Evolutionary conservation across 352 stramenopile genomes (phyloP).

Genomic region (Phytophthora constricta): DNA sequence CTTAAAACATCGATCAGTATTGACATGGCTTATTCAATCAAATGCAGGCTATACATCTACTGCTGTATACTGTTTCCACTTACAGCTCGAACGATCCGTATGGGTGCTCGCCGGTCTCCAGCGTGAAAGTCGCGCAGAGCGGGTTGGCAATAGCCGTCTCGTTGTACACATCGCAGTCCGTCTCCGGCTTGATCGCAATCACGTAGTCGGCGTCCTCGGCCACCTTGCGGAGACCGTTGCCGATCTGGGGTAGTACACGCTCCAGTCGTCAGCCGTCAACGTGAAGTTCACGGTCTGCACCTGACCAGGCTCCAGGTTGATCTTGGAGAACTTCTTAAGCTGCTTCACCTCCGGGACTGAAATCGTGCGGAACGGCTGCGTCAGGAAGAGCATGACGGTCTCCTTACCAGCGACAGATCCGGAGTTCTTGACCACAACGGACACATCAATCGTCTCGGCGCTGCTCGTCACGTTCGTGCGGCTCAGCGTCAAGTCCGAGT

Average conservation of each 20-base stretch:
- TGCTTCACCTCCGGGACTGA: constrained; percentile 80
- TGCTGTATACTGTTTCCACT: too few species aligned
- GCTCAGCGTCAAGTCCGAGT: constrained; percentile 51
- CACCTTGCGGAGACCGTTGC: constrained; percentile 54
- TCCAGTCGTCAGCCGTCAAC: constrained; percentile 58
- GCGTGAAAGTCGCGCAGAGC: constrained; percentile 34
- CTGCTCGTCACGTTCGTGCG: constrained; percentile 34
- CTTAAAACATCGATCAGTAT: too few species aligned
- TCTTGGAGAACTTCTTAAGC: constrained; percentile 82
- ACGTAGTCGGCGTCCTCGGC: constrained; percentile 72
- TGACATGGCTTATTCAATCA: too few species aligned
- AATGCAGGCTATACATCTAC: too few species aligned
- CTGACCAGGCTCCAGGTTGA: constrained; percentile 53
- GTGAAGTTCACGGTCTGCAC: constrained; percentile 45
- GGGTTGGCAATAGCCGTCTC: constrained; percentile 34
- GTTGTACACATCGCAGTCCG: constrained; percentile 77
- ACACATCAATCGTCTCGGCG: constrained; percentile 49
- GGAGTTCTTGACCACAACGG: constrained; percentile 72
- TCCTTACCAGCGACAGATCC: constrained; percentile 65
- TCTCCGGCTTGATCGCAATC: constrained; percentile 68
- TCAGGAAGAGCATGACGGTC: constrained; percentile 78
- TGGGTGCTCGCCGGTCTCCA: constrained; percentile 34
- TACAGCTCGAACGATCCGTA: constrained; percentile 33
- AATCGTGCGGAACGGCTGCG: constrained; percentile 59
- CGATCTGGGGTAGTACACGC: constrained; percentile 67